Evolutionary conservation across 2,329 filamentous ascomycete genomes (phyloP).

Genomic region (Cercospora zeae-maydis): DNA sequence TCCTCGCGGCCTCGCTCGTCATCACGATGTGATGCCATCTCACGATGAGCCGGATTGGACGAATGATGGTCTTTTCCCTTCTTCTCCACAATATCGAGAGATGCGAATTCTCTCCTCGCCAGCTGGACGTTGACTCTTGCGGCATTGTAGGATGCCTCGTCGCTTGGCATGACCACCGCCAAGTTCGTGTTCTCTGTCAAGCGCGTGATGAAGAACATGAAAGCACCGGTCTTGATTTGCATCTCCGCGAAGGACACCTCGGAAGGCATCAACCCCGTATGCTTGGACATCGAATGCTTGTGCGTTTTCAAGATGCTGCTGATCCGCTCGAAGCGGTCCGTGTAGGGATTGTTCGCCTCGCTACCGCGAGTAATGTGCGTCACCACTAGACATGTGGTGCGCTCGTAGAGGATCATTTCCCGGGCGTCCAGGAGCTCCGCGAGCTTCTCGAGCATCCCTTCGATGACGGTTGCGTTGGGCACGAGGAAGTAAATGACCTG

Average conservation of each 20-base stretch:
- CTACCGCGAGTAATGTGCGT: slow-evolving; percentile 78
- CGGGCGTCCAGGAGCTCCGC: slow-evolving; percentile 85
- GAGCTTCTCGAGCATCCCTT: slow-evolving; percentile 76
- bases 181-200: slow-evolving; percentile 98
- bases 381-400: slow-evolving; percentile 94
- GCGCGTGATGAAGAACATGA: slow-evolving; percentile 91
- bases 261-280: slow-evolving; percentile 75
- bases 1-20: slow-evolving; percentile 22
- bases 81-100: slow-evolving; percentile 50
- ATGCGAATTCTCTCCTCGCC: slow-evolving; percentile 75
- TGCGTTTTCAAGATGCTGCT: slow-evolving; percentile 98
- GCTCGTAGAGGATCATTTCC: slow-evolving; percentile 90
- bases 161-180: slow-evolving; percentile 84
- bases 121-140: slow-evolving; percentile 87
- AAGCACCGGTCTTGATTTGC: slow-evolving; percentile 74
- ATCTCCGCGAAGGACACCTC: slow-evolving; percentile 77
- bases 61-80: slow-evolving; percentile 29
- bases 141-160: slow-evolving; percentile 86
- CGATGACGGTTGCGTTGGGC: slow-evolving; percentile 86
- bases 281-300: slow-evolving; percentile 74
- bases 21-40: slow-evolving; percentile 11
- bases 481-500: slow-evolving; percentile 97
- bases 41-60: slow-evolving; percentile 11
- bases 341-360: slow-evolving; percentile 74
- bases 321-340: slow-evolving; percentile 89